Evolutionary conservation across 2,329 filamentous ascomycete genomes (phyloP).

Genomic region (Dothideomycetes sp.): DNA sequence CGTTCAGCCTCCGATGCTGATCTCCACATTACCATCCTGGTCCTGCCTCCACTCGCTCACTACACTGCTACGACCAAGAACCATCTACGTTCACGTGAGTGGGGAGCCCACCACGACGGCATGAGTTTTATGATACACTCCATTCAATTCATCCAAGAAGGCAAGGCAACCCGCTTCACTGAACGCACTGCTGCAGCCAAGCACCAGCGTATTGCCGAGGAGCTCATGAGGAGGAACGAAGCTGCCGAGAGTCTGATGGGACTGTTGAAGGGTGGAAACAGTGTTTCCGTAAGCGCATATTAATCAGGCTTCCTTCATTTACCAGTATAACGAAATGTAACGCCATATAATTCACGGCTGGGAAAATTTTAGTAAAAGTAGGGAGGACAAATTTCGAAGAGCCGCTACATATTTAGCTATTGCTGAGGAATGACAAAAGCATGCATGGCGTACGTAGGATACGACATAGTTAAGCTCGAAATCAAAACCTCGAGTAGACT

Average conservation of each 20-base stretch:
- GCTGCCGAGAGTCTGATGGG: slow-evolving; percentile 17
- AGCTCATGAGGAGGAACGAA: slow-evolving; percentile 21
- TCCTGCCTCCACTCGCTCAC: slow-evolving; percentile 66
- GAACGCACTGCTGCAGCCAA: slow-evolving; percentile 35
- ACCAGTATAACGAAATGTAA: neutral
- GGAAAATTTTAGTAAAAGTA: no score
- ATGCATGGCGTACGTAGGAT: no score
- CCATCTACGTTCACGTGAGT: slow-evolving; percentile 72
- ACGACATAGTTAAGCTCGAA: no score
- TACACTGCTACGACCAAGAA: slow-evolving; percentile 68
- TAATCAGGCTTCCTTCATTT: neutral
- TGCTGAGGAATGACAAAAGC: no score
- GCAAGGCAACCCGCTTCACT: slow-evolving; percentile 35
- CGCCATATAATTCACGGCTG: neutral
- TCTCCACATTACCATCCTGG: slow-evolving; percentile 73
- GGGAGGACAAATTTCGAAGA: no score
- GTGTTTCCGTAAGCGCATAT: slow-evolving; percentile 6
- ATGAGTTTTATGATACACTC: slow-evolving; percentile 78
- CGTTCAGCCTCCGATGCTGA: slow-evolving; percentile 59
- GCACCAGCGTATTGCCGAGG: slow-evolving; percentile 37
- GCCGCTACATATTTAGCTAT: no score
- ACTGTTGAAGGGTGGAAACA: slow-evolving; percentile 3
- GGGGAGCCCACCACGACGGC: slow-evolving; percentile 68
- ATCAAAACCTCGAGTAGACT: no score
- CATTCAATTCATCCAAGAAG: slow-evolving; percentile 78